Conservation (phyloP, 2,329 filamentous ascomycete species). For the Aspergillus cejpii region DNA sequence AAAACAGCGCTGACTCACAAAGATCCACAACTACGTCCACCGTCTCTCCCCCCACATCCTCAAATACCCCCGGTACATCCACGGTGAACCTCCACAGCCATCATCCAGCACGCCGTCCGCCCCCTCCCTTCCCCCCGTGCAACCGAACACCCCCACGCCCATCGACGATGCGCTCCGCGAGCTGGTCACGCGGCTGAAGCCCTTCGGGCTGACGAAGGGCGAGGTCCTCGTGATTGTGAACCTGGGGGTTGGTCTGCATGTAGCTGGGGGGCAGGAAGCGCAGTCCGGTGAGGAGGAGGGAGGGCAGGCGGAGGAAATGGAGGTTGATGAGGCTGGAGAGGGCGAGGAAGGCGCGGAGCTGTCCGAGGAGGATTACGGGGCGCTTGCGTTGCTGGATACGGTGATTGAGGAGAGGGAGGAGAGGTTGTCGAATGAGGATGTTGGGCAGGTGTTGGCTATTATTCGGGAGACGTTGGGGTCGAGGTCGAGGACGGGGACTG, state of each 20-base stretch:
- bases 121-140: constrained; percentile 7
- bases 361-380: constrained; percentile 31
- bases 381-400: constrained; percentile 35
- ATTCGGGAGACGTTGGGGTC: constrained; percentile 31
- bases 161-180: constrained; percentile 36
- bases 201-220: constrained; percentile 42
- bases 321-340: constrained; percentile 9
- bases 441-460: constrained; percentile 31
- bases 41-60: constrained; percentile 38
- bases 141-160: constrained; percentile 20
- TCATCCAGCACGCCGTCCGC: constrained; percentile 3
- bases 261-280: constrained; percentile 5
- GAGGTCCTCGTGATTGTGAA: constrained; percentile 45
- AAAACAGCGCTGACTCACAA: too few species aligned
- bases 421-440: constrained; percentile 35
- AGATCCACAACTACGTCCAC: constrained; percentile 40
- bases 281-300: constrained; percentile 15
- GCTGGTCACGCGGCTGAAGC: constrained; percentile 33
- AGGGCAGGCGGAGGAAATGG: constrained; percentile 5
- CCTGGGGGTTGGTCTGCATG: constrained; percentile 36
- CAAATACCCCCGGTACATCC: constrained; percentile 31
- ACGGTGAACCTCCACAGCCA: constrained; percentile 1
- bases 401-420: constrained; percentile 41
- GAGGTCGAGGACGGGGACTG: not conserved
- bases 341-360: constrained; percentile 20